phyloP scores from a whole-genome alignment of 2,329 filamentous ascomycete genomes.

The Macrophomina pseudophaseolina region DNA sequence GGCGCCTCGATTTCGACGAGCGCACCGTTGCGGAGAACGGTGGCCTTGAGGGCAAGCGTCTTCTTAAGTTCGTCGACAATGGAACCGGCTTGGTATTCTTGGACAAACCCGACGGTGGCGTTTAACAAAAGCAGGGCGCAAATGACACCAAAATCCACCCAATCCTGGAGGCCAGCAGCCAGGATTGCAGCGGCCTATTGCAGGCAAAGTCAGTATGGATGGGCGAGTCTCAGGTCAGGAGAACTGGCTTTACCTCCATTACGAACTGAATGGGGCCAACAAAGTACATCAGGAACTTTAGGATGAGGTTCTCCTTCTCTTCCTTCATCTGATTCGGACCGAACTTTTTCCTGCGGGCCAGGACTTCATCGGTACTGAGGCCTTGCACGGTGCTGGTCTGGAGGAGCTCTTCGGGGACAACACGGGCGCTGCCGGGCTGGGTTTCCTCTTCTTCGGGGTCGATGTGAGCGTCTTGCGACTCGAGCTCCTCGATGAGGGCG shows the following conservation, averaged over 20 bases:
- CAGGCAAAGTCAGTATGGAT: background rate
- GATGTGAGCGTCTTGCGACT: slow-evolving; percentile 76
- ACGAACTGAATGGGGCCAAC: slow-evolving; percentile 91
- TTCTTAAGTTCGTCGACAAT: slow-evolving; percentile 93
- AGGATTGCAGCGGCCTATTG: slow-evolving; percentile 73
- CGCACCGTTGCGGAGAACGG: slow-evolving; percentile 80
- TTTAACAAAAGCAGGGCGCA: slow-evolving; percentile 83
- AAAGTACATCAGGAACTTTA: slow-evolving; percentile 85
- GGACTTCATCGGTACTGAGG: slow-evolving; percentile 64
- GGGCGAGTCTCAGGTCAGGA: background rate
- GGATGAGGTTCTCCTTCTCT: slow-evolving; percentile 81
- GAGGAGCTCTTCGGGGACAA: slow-evolving; percentile 75
- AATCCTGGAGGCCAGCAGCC: slow-evolving; percentile 82
- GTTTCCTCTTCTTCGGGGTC: slow-evolving; percentile 63
- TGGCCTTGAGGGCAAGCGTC: slow-evolving; percentile 84
- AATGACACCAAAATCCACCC: slow-evolving; percentile 94
- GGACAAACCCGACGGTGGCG: slow-evolving; percentile 82
- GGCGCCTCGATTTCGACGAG: slow-evolving; percentile 80
- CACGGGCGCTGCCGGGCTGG: slow-evolving; percentile 59
- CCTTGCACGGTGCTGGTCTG: slow-evolving; percentile 73
- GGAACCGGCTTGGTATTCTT: slow-evolving; percentile 87
- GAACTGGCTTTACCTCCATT: slow-evolving; percentile 69
- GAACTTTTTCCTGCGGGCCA: slow-evolving; percentile 69
- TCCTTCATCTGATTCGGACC: slow-evolving; percentile 91
- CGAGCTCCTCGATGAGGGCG: slow-evolving; percentile 83